Evolutionary conservation across 2,329 filamentous ascomycete species (phyloP).

Genomic region (Ophiobolus disseminans): DNA sequence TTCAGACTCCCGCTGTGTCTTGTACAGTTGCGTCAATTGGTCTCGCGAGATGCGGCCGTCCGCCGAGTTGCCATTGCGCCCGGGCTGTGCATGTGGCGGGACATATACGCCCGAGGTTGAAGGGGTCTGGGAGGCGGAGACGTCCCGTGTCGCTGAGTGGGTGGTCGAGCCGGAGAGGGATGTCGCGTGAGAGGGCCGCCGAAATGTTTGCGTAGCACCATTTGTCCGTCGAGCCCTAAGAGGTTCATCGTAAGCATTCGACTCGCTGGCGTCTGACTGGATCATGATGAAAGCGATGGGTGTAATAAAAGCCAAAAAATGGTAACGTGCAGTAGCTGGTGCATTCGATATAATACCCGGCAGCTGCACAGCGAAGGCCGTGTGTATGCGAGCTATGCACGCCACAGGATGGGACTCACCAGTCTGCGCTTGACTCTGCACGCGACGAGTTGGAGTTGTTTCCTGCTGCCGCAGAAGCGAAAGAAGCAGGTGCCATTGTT

Average conservation of each 20-base stretch:
- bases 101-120: conserved; percentile 62
- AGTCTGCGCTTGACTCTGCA: conserved; percentile 53
- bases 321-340: conserved; percentile 15
- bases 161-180: conserved; percentile 54
- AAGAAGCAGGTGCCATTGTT: conserved; percentile 58
- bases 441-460: conserved; percentile 52
- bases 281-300: conserved; percentile 18
- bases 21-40: conserved; percentile 78
- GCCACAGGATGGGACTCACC: conserved; percentile 48
- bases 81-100: conserved; percentile 66
- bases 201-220: conserved; percentile 72
- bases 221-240: conserved; percentile 69
- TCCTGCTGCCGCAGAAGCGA: conserved; percentile 59
- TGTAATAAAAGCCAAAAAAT: conserved; percentile 9
- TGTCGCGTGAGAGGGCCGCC: conserved; percentile 67
- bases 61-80: conserved; percentile 62
- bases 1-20: conserved; percentile 61
- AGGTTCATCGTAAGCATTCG: conserved; percentile 19
- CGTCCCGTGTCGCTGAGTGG: conserved; percentile 41
- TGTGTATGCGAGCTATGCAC: conserved; percentile 14
- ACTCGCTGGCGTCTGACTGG: neutral
- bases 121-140: conserved; percentile 35
- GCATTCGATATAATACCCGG: conserved; percentile 17
- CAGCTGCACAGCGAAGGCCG: conserved; percentile 11
- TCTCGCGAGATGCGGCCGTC: conserved; percentile 77